Evolutionary conservation across 345 rosid genomes (phyloP).

Genomic region (Alliaria petiolata): DNA sequence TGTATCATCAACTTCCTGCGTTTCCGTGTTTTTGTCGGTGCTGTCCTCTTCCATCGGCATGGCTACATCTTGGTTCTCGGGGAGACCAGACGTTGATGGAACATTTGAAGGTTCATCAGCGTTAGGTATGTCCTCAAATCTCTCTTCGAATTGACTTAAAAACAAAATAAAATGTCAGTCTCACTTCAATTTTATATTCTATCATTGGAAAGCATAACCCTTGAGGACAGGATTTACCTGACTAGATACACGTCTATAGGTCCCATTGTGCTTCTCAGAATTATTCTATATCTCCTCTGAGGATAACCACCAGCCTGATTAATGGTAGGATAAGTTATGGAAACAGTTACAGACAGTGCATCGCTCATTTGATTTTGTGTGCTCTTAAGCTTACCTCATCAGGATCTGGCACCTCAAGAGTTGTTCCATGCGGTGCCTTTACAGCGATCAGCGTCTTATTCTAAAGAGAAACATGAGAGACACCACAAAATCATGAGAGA

Average conservation of each 20-base stretch:
- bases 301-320: slow-evolving; percentile 81
- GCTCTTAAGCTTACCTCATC: slow-evolving; percentile 69
- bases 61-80: slow-evolving; percentile 41
- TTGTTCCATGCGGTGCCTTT: slow-evolving; percentile 98
- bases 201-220: slow-evolving; percentile 1
- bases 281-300: slow-evolving; percentile 90
- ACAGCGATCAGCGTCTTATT: slow-evolving; percentile 93
- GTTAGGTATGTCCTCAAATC: slow-evolving; percentile 70
- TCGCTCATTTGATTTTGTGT: not conserved
- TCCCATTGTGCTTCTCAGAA: slow-evolving; percentile 96
- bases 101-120: slow-evolving; percentile 49
- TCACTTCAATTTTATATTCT: not conserved
- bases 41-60: slow-evolving; percentile 44
- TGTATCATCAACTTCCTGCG: slow-evolving; percentile 48
- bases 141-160: slow-evolving; percentile 90
- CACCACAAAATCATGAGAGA: slow-evolving; percentile 10
- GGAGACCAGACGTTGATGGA: slow-evolving; percentile 51
- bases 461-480: too few relatives aligned
- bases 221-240: slow-evolving; percentile 47
- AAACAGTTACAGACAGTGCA: not conserved
- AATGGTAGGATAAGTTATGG: slow-evolving; percentile 8
- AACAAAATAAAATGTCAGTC: not conserved
- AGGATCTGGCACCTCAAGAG: slow-evolving; percentile 98
- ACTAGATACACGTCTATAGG: slow-evolving; percentile 96
- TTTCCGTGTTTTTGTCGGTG: slow-evolving; percentile 51